Conservation (phyloP, 2,329 filamentous ascomycete genomes). For the Clarireedia monteithiana region DNA sequence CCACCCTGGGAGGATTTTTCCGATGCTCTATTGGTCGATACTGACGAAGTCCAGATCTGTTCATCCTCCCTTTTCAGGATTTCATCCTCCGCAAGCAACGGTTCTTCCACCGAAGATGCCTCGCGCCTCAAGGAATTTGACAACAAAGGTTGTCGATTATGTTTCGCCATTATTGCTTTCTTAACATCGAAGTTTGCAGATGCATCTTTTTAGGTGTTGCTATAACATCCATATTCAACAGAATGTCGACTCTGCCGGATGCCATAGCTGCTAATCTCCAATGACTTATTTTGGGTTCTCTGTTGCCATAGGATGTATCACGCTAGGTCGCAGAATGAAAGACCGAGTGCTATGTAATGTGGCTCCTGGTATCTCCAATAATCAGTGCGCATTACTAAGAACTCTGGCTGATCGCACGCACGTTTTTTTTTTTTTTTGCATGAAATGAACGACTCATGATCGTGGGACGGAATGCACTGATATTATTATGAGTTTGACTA, state of each 20-base stretch:
- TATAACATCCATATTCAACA: neutral
- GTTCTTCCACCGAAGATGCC: neutral
- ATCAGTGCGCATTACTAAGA: neutral
- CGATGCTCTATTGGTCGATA: neutral
- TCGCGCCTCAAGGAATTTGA: neutral
- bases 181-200: neutral
- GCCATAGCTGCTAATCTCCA: neutral
- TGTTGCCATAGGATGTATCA: neutral
- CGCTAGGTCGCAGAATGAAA: neutral
- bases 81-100: neutral
- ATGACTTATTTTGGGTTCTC: neutral
- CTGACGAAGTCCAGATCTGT: too few species aligned
- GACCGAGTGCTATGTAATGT: too few species aligned
- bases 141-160: neutral
- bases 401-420: neutral
- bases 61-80: neutral
- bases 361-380: too few species aligned
- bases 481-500: too few species aligned
- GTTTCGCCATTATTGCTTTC: conserved; percentile 1
- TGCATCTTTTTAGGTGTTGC: neutral
- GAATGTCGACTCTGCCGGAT: neutral
- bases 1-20: neutral
- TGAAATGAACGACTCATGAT: too few species aligned
- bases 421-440: too few species aligned
- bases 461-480: too few species aligned